Percentiles rank a stretch among this genome's conserved stretches.
phyloP scores from a whole-genome alignment of 192 early-diverging fungal genomes.

The Coemansia interrupta region DNA sequence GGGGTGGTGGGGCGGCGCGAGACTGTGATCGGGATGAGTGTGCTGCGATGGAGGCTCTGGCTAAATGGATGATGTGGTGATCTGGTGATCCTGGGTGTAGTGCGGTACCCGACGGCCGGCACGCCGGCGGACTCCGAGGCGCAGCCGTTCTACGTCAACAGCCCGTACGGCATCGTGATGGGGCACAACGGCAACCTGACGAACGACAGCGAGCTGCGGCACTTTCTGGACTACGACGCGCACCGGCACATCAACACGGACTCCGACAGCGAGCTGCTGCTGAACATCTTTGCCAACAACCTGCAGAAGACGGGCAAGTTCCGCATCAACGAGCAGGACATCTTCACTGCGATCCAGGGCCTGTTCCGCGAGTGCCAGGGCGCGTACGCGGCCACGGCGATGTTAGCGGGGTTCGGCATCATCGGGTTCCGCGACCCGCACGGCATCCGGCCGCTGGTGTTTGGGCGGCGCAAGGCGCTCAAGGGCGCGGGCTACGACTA shows the following conservation, averaged over 20 bases:
- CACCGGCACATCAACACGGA: constrained; percentile 99
- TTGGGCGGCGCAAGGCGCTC: constrained; percentile 70
- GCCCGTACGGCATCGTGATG: constrained; percentile 94
- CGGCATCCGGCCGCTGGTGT: constrained; percentile 94
- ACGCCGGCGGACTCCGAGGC: constrained; percentile 94
- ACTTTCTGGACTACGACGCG: constrained; percentile 88
- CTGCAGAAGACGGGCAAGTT: constrained; percentile 96
- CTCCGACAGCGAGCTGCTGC: constrained; percentile 96
- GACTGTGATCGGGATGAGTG: not conserved
- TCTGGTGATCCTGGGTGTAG: constrained; percentile 50
- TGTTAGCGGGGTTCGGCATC: constrained; percentile 98
- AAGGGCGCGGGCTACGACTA: constrained; percentile 77
- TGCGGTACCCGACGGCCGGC: constrained; percentile 97
- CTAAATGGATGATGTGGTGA: not conserved
- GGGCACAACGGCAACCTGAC: constrained; percentile 99
- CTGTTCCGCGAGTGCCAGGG: constrained; percentile 82
- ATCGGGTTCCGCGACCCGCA: constrained; percentile 93
- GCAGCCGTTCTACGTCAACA: constrained; percentile 99
- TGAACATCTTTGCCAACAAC: constrained; percentile 97
- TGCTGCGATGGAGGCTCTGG: not conserved
- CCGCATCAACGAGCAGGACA: constrained; percentile 97
- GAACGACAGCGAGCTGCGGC: constrained; percentile 83
- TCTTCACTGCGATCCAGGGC: constrained; percentile 85
- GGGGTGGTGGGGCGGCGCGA: too few relatives aligned
- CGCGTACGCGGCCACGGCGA: constrained; percentile 91